Evolutionary conservation across 257 asterid genomes (phyloP).

Genomic region (Haberlea rhodopensis): DNA sequence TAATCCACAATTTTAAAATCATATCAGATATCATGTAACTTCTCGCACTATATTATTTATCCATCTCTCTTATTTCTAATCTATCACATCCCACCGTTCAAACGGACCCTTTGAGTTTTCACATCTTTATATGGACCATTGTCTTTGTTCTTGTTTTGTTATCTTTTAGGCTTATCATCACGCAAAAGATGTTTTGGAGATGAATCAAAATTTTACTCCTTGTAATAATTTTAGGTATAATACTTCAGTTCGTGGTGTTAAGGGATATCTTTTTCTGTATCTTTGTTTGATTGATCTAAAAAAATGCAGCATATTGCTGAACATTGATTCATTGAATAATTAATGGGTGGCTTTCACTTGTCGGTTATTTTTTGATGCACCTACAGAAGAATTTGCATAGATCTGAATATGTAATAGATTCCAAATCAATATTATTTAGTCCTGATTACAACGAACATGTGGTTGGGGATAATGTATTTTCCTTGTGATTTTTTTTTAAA

Average conservation of each 20-base stretch:
- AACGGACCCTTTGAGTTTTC: neutral
- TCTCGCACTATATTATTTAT: too few relatives aligned
- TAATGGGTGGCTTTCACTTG: neutral
- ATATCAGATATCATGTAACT: too few relatives aligned
- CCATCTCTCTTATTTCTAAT: too few relatives aligned
- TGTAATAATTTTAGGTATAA: neutral
- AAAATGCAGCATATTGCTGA: neutral
- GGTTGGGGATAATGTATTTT: neutral
- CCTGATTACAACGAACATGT: neutral
- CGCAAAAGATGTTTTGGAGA: neutral
- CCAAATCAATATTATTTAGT: neutral
- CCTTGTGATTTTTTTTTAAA: too few relatives aligned
- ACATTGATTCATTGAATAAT: too few relatives aligned
- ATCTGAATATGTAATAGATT: neutral
- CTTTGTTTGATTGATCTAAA: neutral
- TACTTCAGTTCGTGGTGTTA: neutral
- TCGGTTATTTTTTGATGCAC: neutral
- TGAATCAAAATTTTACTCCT: neutral
- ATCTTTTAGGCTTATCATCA: neutral
- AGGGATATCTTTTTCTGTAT: neutral
- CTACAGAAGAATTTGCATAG: neutral
- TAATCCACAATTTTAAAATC: too few relatives aligned
- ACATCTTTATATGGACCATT: conserved; percentile 6
- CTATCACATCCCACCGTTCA: too few relatives aligned
- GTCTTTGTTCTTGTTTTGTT: neutral